Base-by-base conservation (phyloP, 257 asterid genomes). In the Solanum peruvianum region DNA sequence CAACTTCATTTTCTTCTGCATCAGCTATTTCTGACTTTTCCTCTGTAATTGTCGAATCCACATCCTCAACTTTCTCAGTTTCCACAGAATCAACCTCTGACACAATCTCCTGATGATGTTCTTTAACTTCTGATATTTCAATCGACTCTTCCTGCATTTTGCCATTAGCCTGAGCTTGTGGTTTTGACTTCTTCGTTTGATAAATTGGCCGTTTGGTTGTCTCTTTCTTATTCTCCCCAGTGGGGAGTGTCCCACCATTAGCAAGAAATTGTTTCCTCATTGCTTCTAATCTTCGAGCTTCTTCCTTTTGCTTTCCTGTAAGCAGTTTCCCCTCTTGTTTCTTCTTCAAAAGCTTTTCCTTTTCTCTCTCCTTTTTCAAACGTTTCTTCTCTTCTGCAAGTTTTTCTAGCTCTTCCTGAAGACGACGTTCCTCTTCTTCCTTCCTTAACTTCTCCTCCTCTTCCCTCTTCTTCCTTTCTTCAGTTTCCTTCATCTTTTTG, bases 301-400 rank as follows among this genome's bases (percentile, higher is more conserved):
- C 99, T 89, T 95, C 98, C 93, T 95, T 97, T 89, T 97, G 98
- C 92, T 93, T 97, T 85, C 93, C 98, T 0, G 99, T 96, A 67
- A 95, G 91, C 72, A 93, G 92, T 88, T 90, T 97, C 71, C 99
- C 99, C 78, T 97, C 99, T 89, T 75, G 96, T 88, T 94, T 97
- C 91, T 95, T 96, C 95, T 93, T 95, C 90, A 88, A 87, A 52
- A 93, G 90, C 88, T 96, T 97, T 90, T 94, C 99, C 92, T 95
- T 97, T 83, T 96, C 99, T 87, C 83, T 94, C 88, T 97, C 99
- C 89, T 96, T 97, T 92, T 95, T 97, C 88, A 92, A 87, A 85
- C 99, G 96, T 87, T 93, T 97, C 87, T 88, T 97, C 94, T 96
- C 99, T 92, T 96, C 99, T 69, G 95, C 95, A 85, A 91, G 70